A percentile compares a stretch with the other conserved stretches of the same genome.
These are phyloP conservation scores for Batkoa obscura DNA, from an alignment of 371 early-diverging fungal genomes.

Conservation along the genomic window DNA sequence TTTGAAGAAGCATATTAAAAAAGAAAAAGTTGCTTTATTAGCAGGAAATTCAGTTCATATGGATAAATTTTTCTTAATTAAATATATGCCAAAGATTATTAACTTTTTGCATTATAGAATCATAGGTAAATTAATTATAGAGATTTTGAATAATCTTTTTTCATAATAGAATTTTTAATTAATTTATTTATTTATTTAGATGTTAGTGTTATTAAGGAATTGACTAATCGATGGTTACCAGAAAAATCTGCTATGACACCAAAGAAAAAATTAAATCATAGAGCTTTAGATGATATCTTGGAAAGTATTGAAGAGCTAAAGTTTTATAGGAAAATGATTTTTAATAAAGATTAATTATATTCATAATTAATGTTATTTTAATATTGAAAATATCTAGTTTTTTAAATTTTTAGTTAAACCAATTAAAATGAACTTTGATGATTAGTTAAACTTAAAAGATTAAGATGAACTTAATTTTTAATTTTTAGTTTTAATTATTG, in stretches of 20 bases:
- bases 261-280: conserved; percentile 29
- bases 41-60: conserved; percentile 88
- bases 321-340: conserved; percentile 39
- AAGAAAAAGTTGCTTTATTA: conserved; percentile 37
- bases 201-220: conserved; percentile 81
- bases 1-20: conserved; percentile 41
- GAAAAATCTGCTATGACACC: conserved; percentile 19
- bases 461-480: too few species aligned
- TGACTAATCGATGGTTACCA: conserved; percentile 58
- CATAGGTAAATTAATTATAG: conserved; percentile 20
- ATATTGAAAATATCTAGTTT: too few species aligned
- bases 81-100: conserved; percentile 61
- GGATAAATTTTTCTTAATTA: conserved; percentile 61
- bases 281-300: conserved; percentile 79
- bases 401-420: too few species aligned
- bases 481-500: too few species aligned
- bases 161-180: neutral
- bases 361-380: too few species aligned
- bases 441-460: too few species aligned
- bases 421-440: too few species aligned
- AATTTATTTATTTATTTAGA: conserved; percentile 20
- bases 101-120: conserved; percentile 75
- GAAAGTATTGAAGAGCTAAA: conserved; percentile 77
- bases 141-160: neutral
- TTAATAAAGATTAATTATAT: too few species aligned